Evolutionary conservation across 1,139 yeast species (phyloP), one percentile per base, ranked within the genome.

Genomic region (Ogataea hybrid): DNA sequence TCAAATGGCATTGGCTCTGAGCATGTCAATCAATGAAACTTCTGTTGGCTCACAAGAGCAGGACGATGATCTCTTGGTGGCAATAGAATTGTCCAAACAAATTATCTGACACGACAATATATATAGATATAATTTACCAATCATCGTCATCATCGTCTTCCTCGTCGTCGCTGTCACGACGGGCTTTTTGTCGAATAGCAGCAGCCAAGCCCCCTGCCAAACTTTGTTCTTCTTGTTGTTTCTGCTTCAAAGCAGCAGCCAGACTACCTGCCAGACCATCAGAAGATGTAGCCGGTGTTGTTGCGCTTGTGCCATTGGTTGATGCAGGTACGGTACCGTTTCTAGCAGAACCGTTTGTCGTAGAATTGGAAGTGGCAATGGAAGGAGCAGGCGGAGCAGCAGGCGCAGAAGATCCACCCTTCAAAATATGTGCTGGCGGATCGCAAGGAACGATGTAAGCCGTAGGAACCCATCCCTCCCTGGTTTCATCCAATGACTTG

Each of bases 391-490:
- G 43, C 2, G 52, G 44, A 7, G 47, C 43, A 11, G 27, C 27
- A 11, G 27, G 27, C 3, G 27, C 27, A 23, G 27, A 23, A n/a
- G 11, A 11, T 6, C 12, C 27, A 7, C 50, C 42, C 2, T 60
- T 54, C 7, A 60, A 39, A 6, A 48, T 16, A 28, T 57, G 52
- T 3, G 66, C 63, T 14, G 76, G 79, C 17, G 75, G 73, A 11
- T 63, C 74, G 61, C 77, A 77, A 56, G 83, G 85, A 42, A 79
- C 81, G 57, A 92, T 79, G 61, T 90, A 94, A 16, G 94, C 86
- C 25, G 94, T 84, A 10, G 99, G 99, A 9, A 95, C 92, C 98
- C 98, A 94, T 3, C 98, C 99, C 63, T 90, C 95, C 43, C 70
- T 77, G 2, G 82, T 61, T 35, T 85, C 92, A 55, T 85, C 90